phyloP scores from a whole-genome alignment of 306 rosid genomes.

The Ammopiptanthus mongolicus region DNA sequence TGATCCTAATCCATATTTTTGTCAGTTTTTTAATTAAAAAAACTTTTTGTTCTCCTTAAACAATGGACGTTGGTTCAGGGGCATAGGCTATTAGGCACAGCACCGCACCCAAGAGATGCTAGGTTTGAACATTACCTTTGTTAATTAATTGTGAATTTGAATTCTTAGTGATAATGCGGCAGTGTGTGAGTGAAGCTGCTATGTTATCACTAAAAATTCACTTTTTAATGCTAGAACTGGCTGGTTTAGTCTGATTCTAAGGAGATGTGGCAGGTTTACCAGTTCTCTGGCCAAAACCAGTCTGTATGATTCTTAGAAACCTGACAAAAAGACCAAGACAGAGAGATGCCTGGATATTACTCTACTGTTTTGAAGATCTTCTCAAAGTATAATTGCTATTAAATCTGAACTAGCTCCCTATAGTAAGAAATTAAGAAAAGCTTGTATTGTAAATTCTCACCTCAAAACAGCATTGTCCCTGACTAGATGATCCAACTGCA shows the following conservation, averaged over 20 bases:
- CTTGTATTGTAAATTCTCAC: conserved; percentile 31
- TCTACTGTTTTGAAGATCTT: not conserved
- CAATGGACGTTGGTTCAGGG: not conserved
- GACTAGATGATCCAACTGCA: conserved; percentile 57
- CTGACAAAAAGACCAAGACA: not conserved
- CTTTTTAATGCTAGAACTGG: not conserved
- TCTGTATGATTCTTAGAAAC: not conserved
- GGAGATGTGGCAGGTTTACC: not conserved
- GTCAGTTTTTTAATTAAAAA: not conserved
- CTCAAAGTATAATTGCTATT: not conserved
- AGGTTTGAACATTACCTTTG: not conserved
- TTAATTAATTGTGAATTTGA: not conserved
- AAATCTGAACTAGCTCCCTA: not conserved
- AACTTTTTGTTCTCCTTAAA: not conserved
- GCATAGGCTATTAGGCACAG: not conserved
- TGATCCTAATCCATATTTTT: not conserved
- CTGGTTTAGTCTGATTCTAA: not conserved
- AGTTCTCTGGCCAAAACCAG: not conserved
- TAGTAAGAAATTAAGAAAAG: not conserved
- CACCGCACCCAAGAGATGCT: not conserved
- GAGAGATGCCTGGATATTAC: not conserved
- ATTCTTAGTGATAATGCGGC: not conserved
- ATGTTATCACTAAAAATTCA: not conserved
- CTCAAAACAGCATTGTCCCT: conserved; percentile 71
- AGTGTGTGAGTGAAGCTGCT: not conserved